Evolutionary conservation across 2,329 filamentous ascomycete genomes (phyloP).

Genomic region (Sporothrix pseudoabietina): DNA sequence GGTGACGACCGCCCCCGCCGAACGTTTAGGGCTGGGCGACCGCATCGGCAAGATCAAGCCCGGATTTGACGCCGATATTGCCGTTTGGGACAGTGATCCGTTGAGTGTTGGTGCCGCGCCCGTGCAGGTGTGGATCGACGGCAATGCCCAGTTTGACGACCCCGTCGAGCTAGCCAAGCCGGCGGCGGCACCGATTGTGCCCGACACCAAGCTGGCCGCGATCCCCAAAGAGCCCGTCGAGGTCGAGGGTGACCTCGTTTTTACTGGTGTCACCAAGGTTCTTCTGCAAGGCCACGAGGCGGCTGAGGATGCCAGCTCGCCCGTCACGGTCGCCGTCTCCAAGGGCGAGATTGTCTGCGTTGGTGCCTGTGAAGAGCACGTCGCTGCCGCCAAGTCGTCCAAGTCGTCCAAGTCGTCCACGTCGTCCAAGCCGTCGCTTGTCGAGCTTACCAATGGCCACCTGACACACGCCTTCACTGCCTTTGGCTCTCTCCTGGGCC

Average conservation of each 20-base stretch:
- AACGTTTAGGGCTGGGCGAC: conserved; percentile 58
- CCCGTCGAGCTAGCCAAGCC: conserved; percentile 59
- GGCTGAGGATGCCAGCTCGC: conserved; percentile 27
- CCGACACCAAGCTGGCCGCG: conserved; percentile 46
- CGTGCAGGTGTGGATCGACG: conserved; percentile 66
- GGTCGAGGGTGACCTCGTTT: conserved; percentile 51
- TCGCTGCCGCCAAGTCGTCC: conserved; percentile 40
- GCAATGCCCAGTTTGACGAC: conserved; percentile 58
- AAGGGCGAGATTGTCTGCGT: conserved; percentile 59
- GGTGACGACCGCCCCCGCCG: conserved; percentile 62
- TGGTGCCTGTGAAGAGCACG: conserved; percentile 53
- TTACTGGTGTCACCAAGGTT: conserved; percentile 58
- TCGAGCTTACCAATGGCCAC: conserved; percentile 61
- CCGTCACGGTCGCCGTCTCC: conserved; percentile 50
- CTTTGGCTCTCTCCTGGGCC: conserved; percentile 61
- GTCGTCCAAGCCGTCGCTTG: conserved; percentile 36
- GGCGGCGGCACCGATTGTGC: conserved; percentile 43
- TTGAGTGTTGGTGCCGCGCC: conserved; percentile 61
- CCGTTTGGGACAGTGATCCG: conserved; percentile 65
- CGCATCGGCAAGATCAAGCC: conserved; percentile 63
- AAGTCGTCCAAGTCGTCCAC: neutral
- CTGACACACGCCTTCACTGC: conserved; percentile 63
- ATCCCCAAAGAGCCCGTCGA: conserved; percentile 48
- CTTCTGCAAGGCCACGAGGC: conserved; percentile 51
- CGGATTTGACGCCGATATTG: conserved; percentile 63